phyloP scores from a whole-genome alignment of 768 basidiomycete genomes.

The Kwoniella europaea region DNA sequence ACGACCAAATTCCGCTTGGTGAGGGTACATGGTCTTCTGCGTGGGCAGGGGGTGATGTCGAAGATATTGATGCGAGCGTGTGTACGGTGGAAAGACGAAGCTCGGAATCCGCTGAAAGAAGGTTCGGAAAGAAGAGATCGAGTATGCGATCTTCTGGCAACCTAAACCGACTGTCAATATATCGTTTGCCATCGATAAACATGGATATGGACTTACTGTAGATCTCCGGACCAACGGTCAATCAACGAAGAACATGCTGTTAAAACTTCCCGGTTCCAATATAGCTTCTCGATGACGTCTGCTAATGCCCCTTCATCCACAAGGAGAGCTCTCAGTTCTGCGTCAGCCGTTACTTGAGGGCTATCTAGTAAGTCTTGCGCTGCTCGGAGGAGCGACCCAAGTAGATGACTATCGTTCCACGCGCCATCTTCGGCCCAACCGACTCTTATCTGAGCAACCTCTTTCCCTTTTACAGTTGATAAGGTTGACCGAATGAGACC shows the following conservation, averaged over 20 bases:
- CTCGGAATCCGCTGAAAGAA: conserved; percentile 74
- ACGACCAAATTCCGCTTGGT: conserved; percentile 39
- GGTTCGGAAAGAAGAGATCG: conserved; percentile 61
- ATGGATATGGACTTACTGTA: conserved; percentile 23
- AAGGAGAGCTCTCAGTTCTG: conserved; percentile 10
- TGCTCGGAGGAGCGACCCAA: conserved; percentile 27
- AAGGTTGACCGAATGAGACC: conserved; percentile 9
- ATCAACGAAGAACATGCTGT: conserved; percentile 23
- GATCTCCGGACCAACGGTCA: conserved; percentile 17
- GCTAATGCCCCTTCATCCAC: conserved; percentile 7
- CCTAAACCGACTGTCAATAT: conserved; percentile 20
- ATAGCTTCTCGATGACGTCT: conserved; percentile 25
- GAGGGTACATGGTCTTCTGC: conserved; percentile 7
- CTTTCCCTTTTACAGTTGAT: background rate
- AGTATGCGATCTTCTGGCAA: conserved; percentile 44
- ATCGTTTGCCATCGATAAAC: conserved; percentile 9
- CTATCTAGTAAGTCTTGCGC: conserved; percentile 7
- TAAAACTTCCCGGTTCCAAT: conserved; percentile 49
- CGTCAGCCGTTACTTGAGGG: conserved; percentile 2
- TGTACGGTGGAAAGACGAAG: conserved; percentile 69
- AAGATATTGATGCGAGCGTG: conserved; percentile 44
- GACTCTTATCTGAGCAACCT: background rate
- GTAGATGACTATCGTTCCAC: conserved; percentile 39
- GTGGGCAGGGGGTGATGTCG: background rate
- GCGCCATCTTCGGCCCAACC: conserved; percentile 35